Conservation (phyloP, 164 flowering plant genomes). For the Tetracentron sinense region DNA sequence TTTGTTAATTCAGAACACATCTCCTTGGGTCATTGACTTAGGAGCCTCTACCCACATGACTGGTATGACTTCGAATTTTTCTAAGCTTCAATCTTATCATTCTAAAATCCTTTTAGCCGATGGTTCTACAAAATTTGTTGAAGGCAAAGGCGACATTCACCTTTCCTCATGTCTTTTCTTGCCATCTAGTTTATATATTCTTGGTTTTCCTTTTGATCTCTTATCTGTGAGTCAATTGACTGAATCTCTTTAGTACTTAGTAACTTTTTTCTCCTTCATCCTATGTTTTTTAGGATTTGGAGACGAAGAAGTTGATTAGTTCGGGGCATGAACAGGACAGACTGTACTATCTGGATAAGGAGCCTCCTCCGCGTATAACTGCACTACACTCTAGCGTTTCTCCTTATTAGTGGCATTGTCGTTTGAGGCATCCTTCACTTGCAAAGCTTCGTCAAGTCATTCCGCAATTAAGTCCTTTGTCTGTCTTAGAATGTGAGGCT, state of each 20-base stretch:
- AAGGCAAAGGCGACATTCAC: not conserved
- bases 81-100: not conserved
- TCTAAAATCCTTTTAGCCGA: not conserved
- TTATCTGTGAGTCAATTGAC: too few relatives aligned
- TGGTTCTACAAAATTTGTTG: not conserved
- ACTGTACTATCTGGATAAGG: too few relatives aligned
- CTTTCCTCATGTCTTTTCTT: not conserved
- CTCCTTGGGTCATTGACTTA: not conserved
- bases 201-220: not conserved
- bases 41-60: too few relatives aligned
- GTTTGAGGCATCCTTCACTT: not conserved
- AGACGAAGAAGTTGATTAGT: not conserved
- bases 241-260: too few relatives aligned
- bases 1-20: not conserved
- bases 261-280: not conserved
- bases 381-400: not conserved
- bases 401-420: constrained; percentile 2
- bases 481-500: constrained; percentile 6
- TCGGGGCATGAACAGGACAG: not conserved
- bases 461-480: not conserved
- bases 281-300: not conserved
- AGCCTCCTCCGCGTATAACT: not conserved
- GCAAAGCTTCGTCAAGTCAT: not conserved
- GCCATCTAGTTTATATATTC: not conserved
- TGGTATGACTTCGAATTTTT: not conserved